Evolutionary conservation across 2,329 filamentous ascomycete species (phyloP).

Genomic region (Cyclaneusma minus): DNA sequence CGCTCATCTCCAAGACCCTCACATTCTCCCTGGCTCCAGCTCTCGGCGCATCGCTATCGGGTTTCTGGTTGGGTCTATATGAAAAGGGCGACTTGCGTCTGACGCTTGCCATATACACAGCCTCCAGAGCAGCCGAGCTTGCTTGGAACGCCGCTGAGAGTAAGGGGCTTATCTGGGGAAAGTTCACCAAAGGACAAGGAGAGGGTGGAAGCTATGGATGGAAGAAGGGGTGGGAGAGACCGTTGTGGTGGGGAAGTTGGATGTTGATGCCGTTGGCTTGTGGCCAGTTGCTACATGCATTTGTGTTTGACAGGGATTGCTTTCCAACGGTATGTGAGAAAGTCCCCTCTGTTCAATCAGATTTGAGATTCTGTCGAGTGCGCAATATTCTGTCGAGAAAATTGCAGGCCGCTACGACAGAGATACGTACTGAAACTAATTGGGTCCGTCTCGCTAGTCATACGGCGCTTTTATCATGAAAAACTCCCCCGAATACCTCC

Average conservation of each 20-base stretch:
- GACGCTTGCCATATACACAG: slow-evolving; percentile 66
- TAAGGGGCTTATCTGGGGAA: slow-evolving; percentile 51
- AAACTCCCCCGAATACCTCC: slow-evolving; percentile 67
- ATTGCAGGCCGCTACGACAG: slow-evolving; percentile 5
- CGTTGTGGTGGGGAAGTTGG: slow-evolving; percentile 79
- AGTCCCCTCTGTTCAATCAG: too few relatives aligned
- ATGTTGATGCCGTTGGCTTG: slow-evolving; percentile 62
- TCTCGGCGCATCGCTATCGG: slow-evolving; percentile 78
- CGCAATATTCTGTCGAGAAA: background rate
- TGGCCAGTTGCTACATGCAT: slow-evolving; percentile 62
- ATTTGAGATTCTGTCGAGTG: slow-evolving; percentile 1
- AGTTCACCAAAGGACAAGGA: too few relatives aligned
- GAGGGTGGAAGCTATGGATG: slow-evolving; percentile 21
- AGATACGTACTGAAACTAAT: too few relatives aligned
- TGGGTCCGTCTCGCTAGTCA: too few relatives aligned
- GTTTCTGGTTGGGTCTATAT: slow-evolving; percentile 65
- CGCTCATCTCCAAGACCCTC: slow-evolving; percentile 54
- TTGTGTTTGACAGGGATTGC: slow-evolving; percentile 63
- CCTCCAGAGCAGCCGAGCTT: slow-evolving; percentile 74
- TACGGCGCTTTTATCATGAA: slow-evolving; percentile 51
- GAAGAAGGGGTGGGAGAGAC: slow-evolving; percentile 41
- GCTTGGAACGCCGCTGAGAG: slow-evolving; percentile 72
- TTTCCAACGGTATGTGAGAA: slow-evolving; percentile 40
- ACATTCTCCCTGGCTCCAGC: slow-evolving; percentile 77
- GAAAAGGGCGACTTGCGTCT: slow-evolving; percentile 56